Conservation (phyloP, 2,329 filamentous ascomycete species). For the Xylaria sp. region DNA sequence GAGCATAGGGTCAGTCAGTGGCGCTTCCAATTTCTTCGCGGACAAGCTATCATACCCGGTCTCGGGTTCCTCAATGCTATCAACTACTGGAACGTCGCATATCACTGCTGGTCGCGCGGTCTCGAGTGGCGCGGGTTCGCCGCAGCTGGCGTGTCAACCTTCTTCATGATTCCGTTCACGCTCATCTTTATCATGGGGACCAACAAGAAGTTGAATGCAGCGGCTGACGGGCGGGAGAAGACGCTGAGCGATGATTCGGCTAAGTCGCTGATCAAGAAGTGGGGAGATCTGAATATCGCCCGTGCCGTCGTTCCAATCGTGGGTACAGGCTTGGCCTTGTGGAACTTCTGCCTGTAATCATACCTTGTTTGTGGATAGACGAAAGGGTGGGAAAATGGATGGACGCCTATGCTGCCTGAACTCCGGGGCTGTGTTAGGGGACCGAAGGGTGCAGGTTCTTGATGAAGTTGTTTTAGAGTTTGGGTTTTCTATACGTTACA, state of each 20-base stretch:
- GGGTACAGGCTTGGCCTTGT: slow-evolving; percentile 49
- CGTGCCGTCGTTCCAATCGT: slow-evolving; percentile 45
- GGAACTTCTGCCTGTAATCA: slow-evolving; percentile 42
- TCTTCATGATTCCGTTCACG: slow-evolving; percentile 43
- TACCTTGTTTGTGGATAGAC: neutral
- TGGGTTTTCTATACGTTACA: neutral
- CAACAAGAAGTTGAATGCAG: slow-evolving; percentile 38
- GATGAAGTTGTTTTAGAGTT: neutral
- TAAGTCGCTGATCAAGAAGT: slow-evolving; percentile 45
- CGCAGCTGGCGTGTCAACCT: slow-evolving; percentile 39
- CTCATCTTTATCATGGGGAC: slow-evolving; percentile 38
- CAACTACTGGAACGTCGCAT: slow-evolving; percentile 41
- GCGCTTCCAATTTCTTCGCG: slow-evolving; percentile 39
- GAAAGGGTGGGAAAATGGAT: neutral
- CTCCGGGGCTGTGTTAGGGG: slow-evolving; percentile 14
- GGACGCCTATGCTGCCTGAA: slow-evolving; percentile 17
- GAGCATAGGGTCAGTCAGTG: slow-evolving; percentile 43
- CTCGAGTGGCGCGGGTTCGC: slow-evolving; percentile 45
- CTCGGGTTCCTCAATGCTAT: slow-evolving; percentile 36
- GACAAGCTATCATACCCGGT: slow-evolving; percentile 37
- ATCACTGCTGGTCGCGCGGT: slow-evolving; percentile 34
- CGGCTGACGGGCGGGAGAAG: slow-evolving; percentile 36
- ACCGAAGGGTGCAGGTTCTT: neutral
- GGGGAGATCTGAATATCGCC: slow-evolving; percentile 46
- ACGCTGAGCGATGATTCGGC: slow-evolving; percentile 43